phyloP scores from a whole-genome alignment of 345 rosid genomes.

The Arabis alpina region DNA sequence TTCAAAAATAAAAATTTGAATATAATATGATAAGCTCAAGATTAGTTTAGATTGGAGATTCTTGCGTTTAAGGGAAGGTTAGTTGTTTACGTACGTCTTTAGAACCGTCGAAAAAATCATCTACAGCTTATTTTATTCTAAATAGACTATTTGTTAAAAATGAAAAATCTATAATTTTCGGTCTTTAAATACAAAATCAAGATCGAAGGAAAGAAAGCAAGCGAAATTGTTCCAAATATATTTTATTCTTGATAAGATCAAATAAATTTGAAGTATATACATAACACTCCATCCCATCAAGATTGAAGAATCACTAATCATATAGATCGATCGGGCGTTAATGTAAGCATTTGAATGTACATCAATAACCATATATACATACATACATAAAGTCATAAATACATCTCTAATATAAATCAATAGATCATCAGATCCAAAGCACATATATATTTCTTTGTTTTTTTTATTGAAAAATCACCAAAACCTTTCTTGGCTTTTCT shows the following conservation, averaged over 20 bases:
- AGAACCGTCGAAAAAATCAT: conserved; percentile 6
- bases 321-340: conserved; percentile 36
- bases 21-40: background rate
- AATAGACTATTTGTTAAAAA: conserved; percentile 1
- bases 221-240: background rate
- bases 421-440: conserved; percentile 21
- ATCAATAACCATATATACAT: conserved; percentile 24
- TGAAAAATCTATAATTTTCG: conserved; percentile 1
- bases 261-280: conserved; percentile 13
- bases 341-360: conserved; percentile 34
- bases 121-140: background rate
- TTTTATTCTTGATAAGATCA: background rate
- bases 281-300: conserved; percentile 16
- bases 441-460: background rate
- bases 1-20: conserved; percentile 1
- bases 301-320: conserved; percentile 19
- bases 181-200: conserved; percentile 3
- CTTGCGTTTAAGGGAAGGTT: conserved; percentile 23
- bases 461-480: background rate
- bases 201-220: background rate
- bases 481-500: conserved; percentile 3
- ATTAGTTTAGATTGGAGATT: background rate
- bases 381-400: background rate
- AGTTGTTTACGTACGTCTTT: conserved; percentile 13
- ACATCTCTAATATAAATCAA: conserved; percentile 11